Evolutionary conservation across 1,284 basidiomycete species (phyloP).

Genomic region (Trichosporon faecale): DNA sequence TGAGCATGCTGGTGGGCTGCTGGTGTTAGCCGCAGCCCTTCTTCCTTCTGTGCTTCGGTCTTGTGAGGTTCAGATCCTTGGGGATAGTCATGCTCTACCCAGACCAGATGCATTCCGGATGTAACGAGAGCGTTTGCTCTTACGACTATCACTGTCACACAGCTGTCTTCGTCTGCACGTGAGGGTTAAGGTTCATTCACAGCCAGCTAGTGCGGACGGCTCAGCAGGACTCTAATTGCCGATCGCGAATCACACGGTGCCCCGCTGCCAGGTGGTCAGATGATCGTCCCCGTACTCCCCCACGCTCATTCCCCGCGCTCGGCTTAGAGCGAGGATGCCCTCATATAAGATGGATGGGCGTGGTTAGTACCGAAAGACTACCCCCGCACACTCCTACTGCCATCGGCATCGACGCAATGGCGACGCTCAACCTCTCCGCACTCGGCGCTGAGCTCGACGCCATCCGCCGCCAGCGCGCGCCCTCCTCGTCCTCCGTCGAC

Average conservation of each 20-base stretch:
- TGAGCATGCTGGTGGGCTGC: background rate
- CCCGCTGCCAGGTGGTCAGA: background rate
- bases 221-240: background rate
- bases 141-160: background rate
- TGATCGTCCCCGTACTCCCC: background rate
- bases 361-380: background rate
- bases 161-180: background rate
- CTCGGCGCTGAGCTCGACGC: conserved; percentile 24
- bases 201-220: background rate
- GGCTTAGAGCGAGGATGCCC: background rate
- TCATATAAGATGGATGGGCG: background rate
- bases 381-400: background rate
- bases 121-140: background rate
- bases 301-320: background rate
- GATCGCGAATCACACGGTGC: conserved; percentile 7
- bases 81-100: background rate
- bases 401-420: conserved; percentile 9
- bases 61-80: background rate
- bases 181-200: background rate
- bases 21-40: background rate
- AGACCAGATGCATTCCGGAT: background rate
- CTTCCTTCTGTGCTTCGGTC: background rate
- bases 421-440: conserved; percentile 21
- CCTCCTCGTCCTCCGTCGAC: conserved; percentile 10
- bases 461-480: conserved; percentile 19